These are phyloP conservation scores for Globisporangium nagaii DNA, from an alignment of 352 stramenopile species.

Conservation along the genomic window DNA sequence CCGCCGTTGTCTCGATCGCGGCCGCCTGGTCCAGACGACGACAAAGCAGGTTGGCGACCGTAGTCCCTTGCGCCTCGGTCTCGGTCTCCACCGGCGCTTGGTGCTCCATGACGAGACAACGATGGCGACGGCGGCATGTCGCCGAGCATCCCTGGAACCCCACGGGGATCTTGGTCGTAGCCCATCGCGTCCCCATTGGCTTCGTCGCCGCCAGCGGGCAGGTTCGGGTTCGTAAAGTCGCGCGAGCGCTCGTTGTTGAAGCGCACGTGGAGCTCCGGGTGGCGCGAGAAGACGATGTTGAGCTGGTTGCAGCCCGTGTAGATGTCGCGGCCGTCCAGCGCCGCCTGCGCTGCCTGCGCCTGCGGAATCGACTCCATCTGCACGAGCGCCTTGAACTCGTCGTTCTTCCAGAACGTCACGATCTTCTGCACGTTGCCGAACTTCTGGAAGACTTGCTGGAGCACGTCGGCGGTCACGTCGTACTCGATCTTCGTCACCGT, in stretches of 20 bases:
- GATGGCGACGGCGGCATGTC: background rate
- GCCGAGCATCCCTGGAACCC: slow-evolving; percentile 1
- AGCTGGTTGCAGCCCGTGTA: slow-evolving; percentile 85
- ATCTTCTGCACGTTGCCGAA: slow-evolving; percentile 83
- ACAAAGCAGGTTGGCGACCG: background rate
- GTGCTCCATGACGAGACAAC: slow-evolving; percentile 1
- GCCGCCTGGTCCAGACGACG: background rate
- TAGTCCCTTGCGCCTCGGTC: background rate
- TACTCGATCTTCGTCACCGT: slow-evolving; percentile 81
- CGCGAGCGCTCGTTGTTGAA: slow-evolving; percentile 74
- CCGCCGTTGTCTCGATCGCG: slow-evolving; percentile 1
- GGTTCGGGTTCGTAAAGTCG: slow-evolving; percentile 71
- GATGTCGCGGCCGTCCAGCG: slow-evolving; percentile 76
- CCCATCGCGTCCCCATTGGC: background rate
- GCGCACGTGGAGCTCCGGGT: slow-evolving; percentile 60
- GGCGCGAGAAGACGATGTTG: slow-evolving; percentile 71
- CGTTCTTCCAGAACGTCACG: slow-evolving; percentile 78
- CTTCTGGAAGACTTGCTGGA: slow-evolving; percentile 83
- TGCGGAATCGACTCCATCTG: slow-evolving; percentile 76
- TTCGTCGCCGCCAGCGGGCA: slow-evolving; percentile 25
- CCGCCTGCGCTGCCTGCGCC: slow-evolving; percentile 57
- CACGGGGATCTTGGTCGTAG: slow-evolving; percentile 13
- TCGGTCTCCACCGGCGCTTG: background rate
- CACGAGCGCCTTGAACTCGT: slow-evolving; percentile 77
- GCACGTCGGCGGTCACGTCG: slow-evolving; percentile 72